Conservation (phyloP, 192 early-diverging fungal genomes). For the Backusella psychrophila region DNA sequence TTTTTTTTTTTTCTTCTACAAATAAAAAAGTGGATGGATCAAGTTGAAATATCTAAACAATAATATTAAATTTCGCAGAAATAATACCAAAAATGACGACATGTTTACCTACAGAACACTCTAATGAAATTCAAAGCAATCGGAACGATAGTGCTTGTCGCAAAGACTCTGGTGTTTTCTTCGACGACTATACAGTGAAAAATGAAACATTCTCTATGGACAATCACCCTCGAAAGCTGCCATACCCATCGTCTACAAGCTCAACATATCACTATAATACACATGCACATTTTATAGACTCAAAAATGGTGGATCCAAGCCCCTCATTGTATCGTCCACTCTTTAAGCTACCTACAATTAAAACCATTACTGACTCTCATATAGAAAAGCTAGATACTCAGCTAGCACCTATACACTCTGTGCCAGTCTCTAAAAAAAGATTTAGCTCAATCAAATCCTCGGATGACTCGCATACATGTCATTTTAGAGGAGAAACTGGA, state of each 20-base stretch:
- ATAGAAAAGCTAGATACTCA: not conserved
- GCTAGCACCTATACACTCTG: not conserved
- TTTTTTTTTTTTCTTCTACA: too few relatives aligned
- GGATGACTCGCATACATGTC: not conserved
- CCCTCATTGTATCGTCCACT: not conserved
- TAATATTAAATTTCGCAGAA: not conserved
- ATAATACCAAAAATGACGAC: constrained; percentile 24
- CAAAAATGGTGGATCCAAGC: not conserved
- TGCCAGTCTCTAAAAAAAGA: not conserved
- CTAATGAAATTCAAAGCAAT: not conserved
- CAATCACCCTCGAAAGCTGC: not conserved
- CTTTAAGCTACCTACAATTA: constrained; percentile 3
- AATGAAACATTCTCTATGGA: not conserved
- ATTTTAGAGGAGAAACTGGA: constrained; percentile 14
- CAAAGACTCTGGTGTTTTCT: constrained; percentile 14
- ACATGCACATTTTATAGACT: not conserved
- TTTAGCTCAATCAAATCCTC: not conserved
- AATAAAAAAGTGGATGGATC: not conserved
- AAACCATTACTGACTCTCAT: not conserved
- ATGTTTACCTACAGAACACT: not conserved
- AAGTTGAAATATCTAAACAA: too few relatives aligned
- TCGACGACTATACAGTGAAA: not conserved
- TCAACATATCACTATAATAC: not conserved
- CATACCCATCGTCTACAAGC: not conserved
- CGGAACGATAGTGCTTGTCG: not conserved